A percentile compares a stretch with the other conserved stretches of the same genome.
phyloP scores from a whole-genome alignment of 257 asterid species.

The Solanum sitiens region DNA sequence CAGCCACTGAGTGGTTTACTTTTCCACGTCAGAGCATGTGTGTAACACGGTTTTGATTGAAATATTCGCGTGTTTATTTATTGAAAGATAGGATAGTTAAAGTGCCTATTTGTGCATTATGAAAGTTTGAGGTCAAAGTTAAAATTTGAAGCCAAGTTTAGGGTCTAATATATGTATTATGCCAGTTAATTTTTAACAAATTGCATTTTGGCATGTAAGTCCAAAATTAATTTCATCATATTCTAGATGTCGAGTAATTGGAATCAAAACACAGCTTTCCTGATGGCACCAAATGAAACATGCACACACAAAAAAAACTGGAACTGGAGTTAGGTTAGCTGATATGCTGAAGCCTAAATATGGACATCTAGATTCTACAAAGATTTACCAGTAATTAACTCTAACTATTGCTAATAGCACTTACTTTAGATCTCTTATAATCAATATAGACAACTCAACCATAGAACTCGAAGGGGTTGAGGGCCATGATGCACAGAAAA shows the following conservation, averaged over 20 bases:
- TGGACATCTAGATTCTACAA: background rate
- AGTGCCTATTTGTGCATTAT: too few relatives aligned
- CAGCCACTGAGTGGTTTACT: too few relatives aligned
- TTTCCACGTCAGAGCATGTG: too few relatives aligned
- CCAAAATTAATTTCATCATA: background rate
- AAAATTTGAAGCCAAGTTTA: too few relatives aligned
- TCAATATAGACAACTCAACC: background rate
- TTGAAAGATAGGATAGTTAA: too few relatives aligned
- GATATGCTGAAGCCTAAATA: background rate
- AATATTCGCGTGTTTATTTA: too few relatives aligned
- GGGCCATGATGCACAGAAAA: background rate
- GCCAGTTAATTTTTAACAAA: background rate
- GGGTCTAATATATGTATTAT: too few relatives aligned
- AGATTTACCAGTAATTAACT: background rate
- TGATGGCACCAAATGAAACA: background rate
- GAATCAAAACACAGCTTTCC: background rate
- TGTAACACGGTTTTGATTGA: too few relatives aligned
- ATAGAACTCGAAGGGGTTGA: background rate
- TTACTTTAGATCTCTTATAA: background rate
- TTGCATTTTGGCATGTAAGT: background rate
- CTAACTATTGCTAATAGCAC: background rate
- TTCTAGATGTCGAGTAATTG: background rate
- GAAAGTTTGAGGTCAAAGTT: too few relatives aligned
- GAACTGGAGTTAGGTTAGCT: background rate
- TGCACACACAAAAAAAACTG: background rate